These are phyloP conservation scores for Wickerhamomyces kurtzmanii DNA, from an alignment of 805 yeast species.

Conservation along the genomic window DNA sequence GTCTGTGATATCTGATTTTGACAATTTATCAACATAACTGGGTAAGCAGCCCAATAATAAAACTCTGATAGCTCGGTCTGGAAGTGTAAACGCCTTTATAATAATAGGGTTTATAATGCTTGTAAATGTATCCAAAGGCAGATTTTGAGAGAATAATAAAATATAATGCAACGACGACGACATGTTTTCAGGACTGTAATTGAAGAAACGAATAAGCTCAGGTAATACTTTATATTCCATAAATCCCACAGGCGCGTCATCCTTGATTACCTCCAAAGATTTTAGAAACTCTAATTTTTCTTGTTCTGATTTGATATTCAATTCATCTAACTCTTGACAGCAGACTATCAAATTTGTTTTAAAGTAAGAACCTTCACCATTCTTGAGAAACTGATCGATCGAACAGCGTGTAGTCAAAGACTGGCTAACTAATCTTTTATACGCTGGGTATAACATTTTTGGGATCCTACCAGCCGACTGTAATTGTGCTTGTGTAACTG, in stretches of 20 bases:
- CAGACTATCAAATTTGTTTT: slow-evolving; percentile 39
- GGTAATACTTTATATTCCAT: slow-evolving; percentile 62
- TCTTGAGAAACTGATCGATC: slow-evolving; percentile 15
- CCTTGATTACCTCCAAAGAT: slow-evolving; percentile 22
- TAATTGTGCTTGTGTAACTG: slow-evolving; percentile 2
- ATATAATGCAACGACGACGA: slow-evolving; percentile 16
- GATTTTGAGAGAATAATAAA: slow-evolving; percentile 19
- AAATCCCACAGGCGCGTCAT: slow-evolving; percentile 37
- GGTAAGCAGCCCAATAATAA: slow-evolving; percentile 60
- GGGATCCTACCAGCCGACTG: slow-evolving; percentile 22
- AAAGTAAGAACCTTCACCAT: slow-evolving; percentile 16
- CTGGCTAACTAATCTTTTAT: slow-evolving; percentile 29
- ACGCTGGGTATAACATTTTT: slow-evolving; percentile 21
- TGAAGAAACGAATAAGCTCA: slow-evolving; percentile 42
- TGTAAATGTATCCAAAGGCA: slow-evolving; percentile 26
- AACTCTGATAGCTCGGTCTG: slow-evolving; percentile 73
- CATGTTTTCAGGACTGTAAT: slow-evolving; percentile 17
- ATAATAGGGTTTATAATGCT: slow-evolving; percentile 48
- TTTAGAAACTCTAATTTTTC: slow-evolving; percentile 42
- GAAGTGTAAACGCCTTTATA: slow-evolving; percentile 48
- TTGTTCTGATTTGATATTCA: slow-evolving; percentile 39
- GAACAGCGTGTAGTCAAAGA: slow-evolving; percentile 29
- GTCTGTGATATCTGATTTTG: slow-evolving; percentile 54
- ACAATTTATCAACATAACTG: slow-evolving; percentile 35
- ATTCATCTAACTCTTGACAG: slow-evolving; percentile 42